A percentile compares a stretch with the other conserved stretches of the same genome.
Conservation (phyloP, 768 basidiomycete species). For the Xerocomellus amylosporus region DNA sequence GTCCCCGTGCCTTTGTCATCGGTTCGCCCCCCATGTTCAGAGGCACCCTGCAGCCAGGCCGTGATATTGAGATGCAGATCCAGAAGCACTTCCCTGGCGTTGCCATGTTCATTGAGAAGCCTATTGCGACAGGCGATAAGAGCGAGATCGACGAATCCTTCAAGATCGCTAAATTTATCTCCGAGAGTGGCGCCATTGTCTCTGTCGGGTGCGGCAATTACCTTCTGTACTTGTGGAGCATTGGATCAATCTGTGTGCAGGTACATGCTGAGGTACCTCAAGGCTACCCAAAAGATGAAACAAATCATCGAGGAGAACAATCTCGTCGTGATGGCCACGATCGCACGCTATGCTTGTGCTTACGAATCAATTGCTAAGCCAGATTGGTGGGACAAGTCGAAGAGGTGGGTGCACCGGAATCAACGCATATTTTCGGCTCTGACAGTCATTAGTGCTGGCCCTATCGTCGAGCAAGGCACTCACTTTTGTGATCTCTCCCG, state of each 20-base stretch:
- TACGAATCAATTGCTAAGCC: conserved; percentile 77
- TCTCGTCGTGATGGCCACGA: conserved; percentile 92
- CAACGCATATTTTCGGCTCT: neutral
- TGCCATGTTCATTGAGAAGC: conserved; percentile 91
- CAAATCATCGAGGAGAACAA: conserved; percentile 92
- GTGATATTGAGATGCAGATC: conserved; percentile 86
- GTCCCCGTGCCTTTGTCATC: conserved; percentile 80
- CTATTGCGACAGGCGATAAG: conserved; percentile 76
- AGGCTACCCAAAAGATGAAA: conserved; percentile 96
- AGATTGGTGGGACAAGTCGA: conserved; percentile 94
- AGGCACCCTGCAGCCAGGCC: conserved; percentile 68
- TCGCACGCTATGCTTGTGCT: conserved; percentile 91
- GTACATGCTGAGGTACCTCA: conserved; percentile 92
- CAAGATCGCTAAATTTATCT: conserved; percentile 68
- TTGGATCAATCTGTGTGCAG: conserved; percentile 35
- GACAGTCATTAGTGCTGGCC: conserved; percentile 52
- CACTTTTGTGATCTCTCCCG: conserved; percentile 97
- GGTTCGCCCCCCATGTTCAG: conserved; percentile 95
- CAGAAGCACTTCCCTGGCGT: conserved; percentile 85
- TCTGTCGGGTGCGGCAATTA: conserved; percentile 71
- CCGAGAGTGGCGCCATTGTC: conserved; percentile 69
- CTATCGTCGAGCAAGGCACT: conserved; percentile 88
- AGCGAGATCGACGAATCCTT: conserved; percentile 67
- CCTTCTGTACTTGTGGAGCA: neutral
- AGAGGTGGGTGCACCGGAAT: conserved; percentile 54